phyloP scores from a whole-genome alignment of 805 yeast genomes.

The Lipomyces sp. region DNA sequence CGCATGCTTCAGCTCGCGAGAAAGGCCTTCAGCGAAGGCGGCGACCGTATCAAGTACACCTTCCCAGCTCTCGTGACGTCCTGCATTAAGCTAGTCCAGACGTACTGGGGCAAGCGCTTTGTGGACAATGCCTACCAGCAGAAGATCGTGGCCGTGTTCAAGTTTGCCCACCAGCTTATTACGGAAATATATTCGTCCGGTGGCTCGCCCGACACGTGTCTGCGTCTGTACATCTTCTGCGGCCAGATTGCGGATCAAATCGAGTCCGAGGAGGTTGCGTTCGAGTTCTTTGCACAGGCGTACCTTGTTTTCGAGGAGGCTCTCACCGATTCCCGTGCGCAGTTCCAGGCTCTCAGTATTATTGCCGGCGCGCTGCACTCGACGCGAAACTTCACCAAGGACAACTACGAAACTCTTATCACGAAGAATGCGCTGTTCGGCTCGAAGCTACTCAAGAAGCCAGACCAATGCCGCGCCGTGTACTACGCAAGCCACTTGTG shows the following conservation, averaged over 20 bases:
- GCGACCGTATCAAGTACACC: constrained; percentile 56
- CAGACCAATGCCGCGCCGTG: constrained; percentile 92
- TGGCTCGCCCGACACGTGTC: constrained; percentile 43
- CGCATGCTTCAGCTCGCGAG: constrained; percentile 47
- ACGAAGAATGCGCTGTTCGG: constrained; percentile 85
- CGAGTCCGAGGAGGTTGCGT: constrained; percentile 64
- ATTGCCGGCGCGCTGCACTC: constrained; percentile 52
- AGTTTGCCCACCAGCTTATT: constrained; percentile 64
- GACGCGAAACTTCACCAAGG: constrained; percentile 52
- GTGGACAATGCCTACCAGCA: constrained; percentile 32
- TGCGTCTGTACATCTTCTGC: constrained; percentile 53
- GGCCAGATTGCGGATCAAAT: constrained; percentile 81
- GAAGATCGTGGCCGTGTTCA: constrained; percentile 55
- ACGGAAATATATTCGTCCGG: constrained; percentile 53
- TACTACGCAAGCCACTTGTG: constrained; percentile 85
- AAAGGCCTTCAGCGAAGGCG: constrained; percentile 53
- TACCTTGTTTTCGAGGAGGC: constrained; percentile 77
- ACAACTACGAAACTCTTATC: constrained; percentile 75
- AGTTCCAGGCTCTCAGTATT: constrained; percentile 51
- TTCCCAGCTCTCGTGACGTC: constrained; percentile 72
- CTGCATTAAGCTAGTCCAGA: constrained; percentile 58
- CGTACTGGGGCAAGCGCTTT: constrained; percentile 37
- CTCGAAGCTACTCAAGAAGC: constrained; percentile 81
- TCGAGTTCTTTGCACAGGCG: constrained; percentile 86
- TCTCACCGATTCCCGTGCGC: constrained; percentile 52